Base-by-base conservation (phyloP, 345 rosid genomes). In the Arabidopsis arenosa region DNA sequence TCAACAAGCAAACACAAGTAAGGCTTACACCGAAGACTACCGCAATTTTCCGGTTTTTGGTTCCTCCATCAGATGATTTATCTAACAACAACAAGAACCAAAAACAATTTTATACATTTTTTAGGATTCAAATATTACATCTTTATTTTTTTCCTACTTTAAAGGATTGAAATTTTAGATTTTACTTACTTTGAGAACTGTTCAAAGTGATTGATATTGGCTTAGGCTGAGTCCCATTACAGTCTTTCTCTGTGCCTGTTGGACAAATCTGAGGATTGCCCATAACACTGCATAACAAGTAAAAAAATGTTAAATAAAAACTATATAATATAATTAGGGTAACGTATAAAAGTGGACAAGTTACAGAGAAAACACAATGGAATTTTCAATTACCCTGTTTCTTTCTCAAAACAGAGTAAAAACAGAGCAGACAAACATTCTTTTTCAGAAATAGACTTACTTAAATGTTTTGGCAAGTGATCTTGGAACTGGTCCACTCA, bases 201-300 rank as follows among this genome's bases (percentile, higher is more conserved):
- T 83, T 87, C 55, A 83, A 51, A 47, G 84, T 60, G 23, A 83
- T 35, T 47, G 89, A 72, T 59, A 76, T 79, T 3, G 94, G 84
- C 72, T 71, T 80, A 28, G 85, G 90, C 37, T 83, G 73, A 60
- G 86, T 83, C 71, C 87, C 85, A 66, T 74, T 83, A 74, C 99
- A 95, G 55, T 88, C 86, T 77, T 86, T 71, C 76, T 84, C 90
- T 43, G 81, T 76, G 77, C 87, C 86, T 0, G 76, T 73, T 21
- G 84, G 77, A 79, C 99, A 95, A 74, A 95, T 88, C 88, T 80
- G 73, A 49, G 96, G 85, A 73, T 95, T 92, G n/a, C 97, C 99
- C 57, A 84, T 80, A 35, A 90, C 85, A 83, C 97, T 95, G 87
- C 70, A 60, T 56, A 12, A 36, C 10, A 61, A 62, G 32, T 44